Conservation (phyloP, 352 stramenopile species). For the Pythium periplocum region DNA sequence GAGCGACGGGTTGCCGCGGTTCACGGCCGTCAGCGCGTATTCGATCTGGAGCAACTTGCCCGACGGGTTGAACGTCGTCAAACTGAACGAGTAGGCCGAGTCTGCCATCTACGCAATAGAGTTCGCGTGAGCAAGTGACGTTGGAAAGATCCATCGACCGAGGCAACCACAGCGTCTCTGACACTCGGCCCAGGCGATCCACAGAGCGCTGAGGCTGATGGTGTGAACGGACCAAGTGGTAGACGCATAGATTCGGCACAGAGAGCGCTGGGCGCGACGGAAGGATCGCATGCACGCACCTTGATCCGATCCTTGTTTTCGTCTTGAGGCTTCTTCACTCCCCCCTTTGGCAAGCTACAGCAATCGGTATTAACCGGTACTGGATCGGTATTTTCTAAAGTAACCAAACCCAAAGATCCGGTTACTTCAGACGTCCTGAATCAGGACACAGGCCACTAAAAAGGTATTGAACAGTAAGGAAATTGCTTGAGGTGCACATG, state of each 20-base stretch:
- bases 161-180: too few species aligned
- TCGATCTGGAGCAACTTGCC: constrained; percentile 99
- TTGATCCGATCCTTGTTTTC: not conserved
- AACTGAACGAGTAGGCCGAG: constrained; percentile 98
- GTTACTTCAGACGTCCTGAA: too few species aligned
- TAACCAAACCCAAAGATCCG: too few species aligned
- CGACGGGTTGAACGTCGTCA: constrained; percentile 99
- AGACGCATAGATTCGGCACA: not conserved
- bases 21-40: constrained; percentile 98
- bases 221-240: not conserved
- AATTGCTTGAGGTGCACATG: too few species aligned
- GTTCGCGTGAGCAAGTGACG: too few species aligned
- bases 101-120: constrained; percentile 80
- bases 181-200: not conserved
- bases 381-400: too few species aligned
- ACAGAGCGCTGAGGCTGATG: not conserved
- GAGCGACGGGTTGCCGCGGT: constrained; percentile 95
- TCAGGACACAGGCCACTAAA: too few species aligned
- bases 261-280: not conserved
- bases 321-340: not conserved
- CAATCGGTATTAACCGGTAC: not conserved
- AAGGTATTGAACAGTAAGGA: too few species aligned
- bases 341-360: not conserved
- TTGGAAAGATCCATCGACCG: too few species aligned
- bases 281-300: not conserved